Base-by-base conservation (phyloP, 768 basidiomycete species). In the Trametes coccinea region DNA sequence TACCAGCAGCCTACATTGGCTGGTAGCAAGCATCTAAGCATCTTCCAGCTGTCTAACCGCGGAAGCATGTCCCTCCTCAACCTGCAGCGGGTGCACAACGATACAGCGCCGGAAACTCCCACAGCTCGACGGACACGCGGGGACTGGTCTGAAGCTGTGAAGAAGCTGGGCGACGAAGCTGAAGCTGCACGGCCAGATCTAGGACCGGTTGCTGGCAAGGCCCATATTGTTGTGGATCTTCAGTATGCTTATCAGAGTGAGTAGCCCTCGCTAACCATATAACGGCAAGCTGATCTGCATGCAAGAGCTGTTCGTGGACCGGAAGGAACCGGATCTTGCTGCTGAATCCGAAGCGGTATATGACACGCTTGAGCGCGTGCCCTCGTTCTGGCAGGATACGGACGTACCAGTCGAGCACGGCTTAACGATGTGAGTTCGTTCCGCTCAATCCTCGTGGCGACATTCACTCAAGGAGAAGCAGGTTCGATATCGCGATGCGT, bases 401-500 rank as follows among this genome's bases (percentile, higher is more conserved):
- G 82, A 85, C 57, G 72, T 69, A 30, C 76, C 79, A 2, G 65
- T 77, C 1, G 85, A 87, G 41, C 76, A 84, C 53, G 75, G 88
- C 63, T 66, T 91, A 29, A 92, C 88, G 30, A 80, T 78, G 91
- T 92, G 65, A 65, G 76, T 53, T 43, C 40, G 34, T 34, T 34
- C 43, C 29, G 27, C 27, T 14, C 27, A 39, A 50, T 51, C 17
- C 34, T 30, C 27, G 46, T 17, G 11, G 30, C 13, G 27, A 3
- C 43, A 37, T 45, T 3, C 33, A 22, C 22, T 33, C 27, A 41
- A 10, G 55, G 53, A 30, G 57, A 57, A 16, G 44, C 60, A 92
- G 91, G 13, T 84, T 80, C 61, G 91, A 93, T 68, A 70, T 89
- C 29, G 77, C 82, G 2, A 82, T 86, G 64, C 78, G 80, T 34